Evolutionary conservation across 495 filamentous ascomycete genomes (phyloP).

Genomic region (Neurospora discreta): DNA sequence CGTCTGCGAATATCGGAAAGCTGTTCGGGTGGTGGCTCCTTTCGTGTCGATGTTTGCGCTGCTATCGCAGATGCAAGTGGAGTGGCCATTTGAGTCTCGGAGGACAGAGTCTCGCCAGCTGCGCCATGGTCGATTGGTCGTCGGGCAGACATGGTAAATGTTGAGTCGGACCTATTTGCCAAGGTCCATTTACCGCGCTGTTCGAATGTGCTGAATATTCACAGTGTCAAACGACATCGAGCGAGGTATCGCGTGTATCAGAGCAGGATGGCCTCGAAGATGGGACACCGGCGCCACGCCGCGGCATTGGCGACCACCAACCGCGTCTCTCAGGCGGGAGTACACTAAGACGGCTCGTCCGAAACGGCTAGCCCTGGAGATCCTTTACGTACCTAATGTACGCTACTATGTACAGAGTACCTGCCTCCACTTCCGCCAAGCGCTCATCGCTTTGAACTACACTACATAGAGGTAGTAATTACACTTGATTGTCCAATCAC

Average conservation of each 20-base stretch:
- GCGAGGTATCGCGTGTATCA: neutral
- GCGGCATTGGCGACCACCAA: neutral
- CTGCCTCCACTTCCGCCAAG: neutral
- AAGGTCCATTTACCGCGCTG: neutral
- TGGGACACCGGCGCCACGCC: too few species aligned
- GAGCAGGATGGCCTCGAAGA: neutral
- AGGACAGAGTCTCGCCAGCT: neutral
- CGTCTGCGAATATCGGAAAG: constrained; percentile 55
- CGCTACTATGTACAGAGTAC: neutral
- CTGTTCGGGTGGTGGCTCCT: constrained; percentile 64
- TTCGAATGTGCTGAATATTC: neutral
- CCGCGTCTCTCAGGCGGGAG: neutral
- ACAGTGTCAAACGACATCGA: neutral
- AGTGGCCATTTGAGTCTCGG: neutral
- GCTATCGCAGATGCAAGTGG: neutral
- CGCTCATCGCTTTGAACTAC: too few species aligned
- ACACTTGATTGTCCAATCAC: neutral
- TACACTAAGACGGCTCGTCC: neutral
- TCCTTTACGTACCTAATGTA: neutral
- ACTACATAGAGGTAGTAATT: too few species aligned
- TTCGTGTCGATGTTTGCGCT: constrained; percentile 14
- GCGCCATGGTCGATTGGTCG: constrained; percentile 10
- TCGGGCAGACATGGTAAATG: constrained; percentile 21
- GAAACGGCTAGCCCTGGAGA: neutral
- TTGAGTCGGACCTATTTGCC: neutral